Conservation (phyloP, 1,284 basidiomycete species). For the Coniferiporia sulphurascens region DNA sequence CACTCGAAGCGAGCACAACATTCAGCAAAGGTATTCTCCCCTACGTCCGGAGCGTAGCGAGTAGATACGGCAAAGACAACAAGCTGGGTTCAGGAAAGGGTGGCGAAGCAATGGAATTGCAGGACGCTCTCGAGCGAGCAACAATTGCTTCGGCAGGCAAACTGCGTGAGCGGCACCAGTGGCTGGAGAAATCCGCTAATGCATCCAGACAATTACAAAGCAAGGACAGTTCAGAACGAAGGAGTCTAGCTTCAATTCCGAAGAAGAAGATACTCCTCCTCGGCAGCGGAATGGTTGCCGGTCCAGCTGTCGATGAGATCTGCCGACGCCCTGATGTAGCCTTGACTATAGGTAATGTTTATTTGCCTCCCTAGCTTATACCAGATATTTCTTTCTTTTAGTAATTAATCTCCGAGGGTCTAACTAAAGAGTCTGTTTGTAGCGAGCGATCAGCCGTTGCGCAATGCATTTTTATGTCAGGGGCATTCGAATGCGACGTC, state of each 20-base stretch:
- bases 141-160: slow-evolving; percentile 64
- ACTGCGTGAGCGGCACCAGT: slow-evolving; percentile 49
- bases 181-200: slow-evolving; percentile 54
- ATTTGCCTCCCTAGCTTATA: slow-evolving; percentile 17
- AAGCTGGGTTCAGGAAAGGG: slow-evolving; percentile 18
- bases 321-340: slow-evolving; percentile 53
- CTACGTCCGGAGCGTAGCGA: slow-evolving; percentile 61
- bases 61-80: slow-evolving; percentile 18
- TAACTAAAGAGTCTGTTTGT: neutral
- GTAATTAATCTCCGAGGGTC: neutral
- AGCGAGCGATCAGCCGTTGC: slow-evolving; percentile 71
- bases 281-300: slow-evolving; percentile 90
- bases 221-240: slow-evolving; percentile 2
- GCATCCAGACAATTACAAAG: slow-evolving; percentile 27
- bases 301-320: slow-evolving; percentile 77
- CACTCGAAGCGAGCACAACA: slow-evolving; percentile 72
- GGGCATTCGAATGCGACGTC: slow-evolving; percentile 57
- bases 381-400: no score
- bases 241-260: neutral
- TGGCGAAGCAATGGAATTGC: slow-evolving; percentile 25
- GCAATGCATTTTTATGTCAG: slow-evolving; percentile 53
- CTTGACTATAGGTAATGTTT: slow-evolving; percentile 64
- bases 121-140: slow-evolving; percentile 55
- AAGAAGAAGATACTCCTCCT: slow-evolving; percentile 76
- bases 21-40: slow-evolving; percentile 67